A percentile compares a stretch with the other conserved stretches of the same genome.
Evolutionary conservation across 1,284 basidiomycete genomes (phyloP).

Genomic region (Sanghuangporus weigelae): DNA sequence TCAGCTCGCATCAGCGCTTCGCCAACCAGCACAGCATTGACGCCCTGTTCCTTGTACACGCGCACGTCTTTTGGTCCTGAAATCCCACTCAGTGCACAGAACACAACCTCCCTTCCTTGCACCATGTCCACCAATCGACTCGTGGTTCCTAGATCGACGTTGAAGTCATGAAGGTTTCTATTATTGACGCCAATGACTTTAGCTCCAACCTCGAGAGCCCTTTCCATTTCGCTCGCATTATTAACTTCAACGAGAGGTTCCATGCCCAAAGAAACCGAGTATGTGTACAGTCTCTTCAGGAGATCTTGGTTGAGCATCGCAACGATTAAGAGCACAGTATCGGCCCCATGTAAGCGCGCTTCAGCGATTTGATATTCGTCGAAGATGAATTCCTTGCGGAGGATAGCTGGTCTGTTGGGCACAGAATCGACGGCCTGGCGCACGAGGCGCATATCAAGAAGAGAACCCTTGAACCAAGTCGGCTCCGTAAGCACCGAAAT

Average conservation of each 20-base stretch:
- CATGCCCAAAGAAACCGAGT: conserved; percentile 84
- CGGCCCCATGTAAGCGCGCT: conserved; percentile 87
- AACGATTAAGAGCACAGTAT: conserved; percentile 94
- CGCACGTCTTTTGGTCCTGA: conserved; percentile 74
- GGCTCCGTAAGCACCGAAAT: conserved; percentile 98
- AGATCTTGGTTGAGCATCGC: conserved; percentile 80
- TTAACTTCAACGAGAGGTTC: conserved; percentile 99
- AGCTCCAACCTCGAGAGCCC: conserved; percentile 81
- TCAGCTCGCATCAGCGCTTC: conserved; percentile 91
- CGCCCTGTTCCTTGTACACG: conserved; percentile 79
- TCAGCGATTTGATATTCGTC: conserved; percentile 95
- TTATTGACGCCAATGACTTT: conserved; percentile 98
- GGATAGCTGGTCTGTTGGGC: conserved; percentile 87
- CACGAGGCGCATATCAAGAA: conserved; percentile 88
- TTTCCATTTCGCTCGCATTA: conserved; percentile 84
- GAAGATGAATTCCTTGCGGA: conserved; percentile 98
- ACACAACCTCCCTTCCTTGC: conserved; percentile 65
- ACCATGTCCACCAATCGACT: conserved; percentile 87
- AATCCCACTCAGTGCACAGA: conserved; percentile 94
- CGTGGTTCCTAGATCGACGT: conserved; percentile 96
- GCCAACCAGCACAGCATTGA: conserved; percentile 87
- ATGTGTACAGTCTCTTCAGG: conserved; percentile 75
- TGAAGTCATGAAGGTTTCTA: conserved; percentile 92
- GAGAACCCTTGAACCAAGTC: conserved; percentile 93
- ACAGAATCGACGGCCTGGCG: conserved; percentile 79